These are phyloP conservation scores for Annulohypoxylon truncatum DNA, from an alignment of 2,329 filamentous ascomycete species.

Conservation along the genomic window DNA sequence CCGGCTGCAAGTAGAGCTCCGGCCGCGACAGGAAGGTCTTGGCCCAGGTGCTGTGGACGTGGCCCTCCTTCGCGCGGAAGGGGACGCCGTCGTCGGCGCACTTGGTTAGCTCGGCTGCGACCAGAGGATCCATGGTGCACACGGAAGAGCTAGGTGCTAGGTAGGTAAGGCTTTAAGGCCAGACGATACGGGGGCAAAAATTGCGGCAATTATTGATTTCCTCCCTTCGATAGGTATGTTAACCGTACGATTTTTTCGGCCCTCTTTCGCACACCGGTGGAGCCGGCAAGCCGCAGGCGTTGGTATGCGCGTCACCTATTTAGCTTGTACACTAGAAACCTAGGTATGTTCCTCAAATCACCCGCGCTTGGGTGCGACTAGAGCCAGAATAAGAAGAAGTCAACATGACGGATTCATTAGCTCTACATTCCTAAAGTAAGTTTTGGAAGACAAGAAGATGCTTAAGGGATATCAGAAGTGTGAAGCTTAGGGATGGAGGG, in stretches of 20 bases:
- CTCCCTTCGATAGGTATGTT: slow-evolving; percentile 14
- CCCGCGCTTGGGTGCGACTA: slow-evolving; percentile 5
- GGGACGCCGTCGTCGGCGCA: slow-evolving; percentile 61
- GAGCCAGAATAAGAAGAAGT: neutral
- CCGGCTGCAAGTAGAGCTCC: slow-evolving; percentile 90
- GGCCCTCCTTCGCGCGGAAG: slow-evolving; percentile 78
- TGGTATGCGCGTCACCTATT: slow-evolving; percentile 17
- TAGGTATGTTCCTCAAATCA: slow-evolving; percentile 22
- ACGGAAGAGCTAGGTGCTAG: too few relatives aligned
- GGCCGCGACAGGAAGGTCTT: slow-evolving; percentile 89
- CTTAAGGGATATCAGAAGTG: neutral
- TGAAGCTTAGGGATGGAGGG: slow-evolving; percentile 7
- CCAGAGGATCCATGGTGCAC: slow-evolving; percentile 44
- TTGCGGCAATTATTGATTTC: slow-evolving; percentile 10
- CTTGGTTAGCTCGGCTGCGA: slow-evolving; percentile 44
- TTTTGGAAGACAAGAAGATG: slow-evolving; percentile 4
- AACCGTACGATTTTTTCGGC: slow-evolving; percentile 28
- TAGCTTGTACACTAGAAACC: neutral
- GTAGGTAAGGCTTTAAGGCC: neutral
- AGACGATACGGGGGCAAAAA: neutral
- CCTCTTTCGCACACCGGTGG: slow-evolving; percentile 11
- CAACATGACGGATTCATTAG: slow-evolving; percentile 22
- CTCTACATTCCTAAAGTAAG: slow-evolving; percentile 3
- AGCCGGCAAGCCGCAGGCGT: slow-evolving; percentile 10
- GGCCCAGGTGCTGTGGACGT: slow-evolving; percentile 94